Percentiles rank a stretch among this genome's conserved stretches.
phyloP scores from a whole-genome alignment of 257 asterid species.

The Nicotiana obtusifolia region DNA sequence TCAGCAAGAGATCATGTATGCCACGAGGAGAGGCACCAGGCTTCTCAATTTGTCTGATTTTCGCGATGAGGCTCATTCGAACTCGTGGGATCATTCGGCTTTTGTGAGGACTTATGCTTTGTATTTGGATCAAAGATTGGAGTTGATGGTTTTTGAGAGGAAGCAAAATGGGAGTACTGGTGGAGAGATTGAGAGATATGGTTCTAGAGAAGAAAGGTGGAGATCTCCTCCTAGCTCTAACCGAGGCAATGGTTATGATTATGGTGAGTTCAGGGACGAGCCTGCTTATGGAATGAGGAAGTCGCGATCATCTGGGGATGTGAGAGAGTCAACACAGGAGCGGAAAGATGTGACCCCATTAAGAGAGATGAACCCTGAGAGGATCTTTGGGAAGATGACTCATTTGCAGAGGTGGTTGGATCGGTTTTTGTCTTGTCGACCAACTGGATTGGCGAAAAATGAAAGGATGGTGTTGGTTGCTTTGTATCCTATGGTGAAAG shows the following conservation, averaged over 20 bases:
- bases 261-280: conserved; percentile 45
- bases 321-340: conserved; percentile 40
- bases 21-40: conserved; percentile 66
- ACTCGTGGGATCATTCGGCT: conserved; percentile 73
- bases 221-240: conserved; percentile 51
- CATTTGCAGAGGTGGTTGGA: conserved; percentile 75
- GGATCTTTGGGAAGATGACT: conserved; percentile 65
- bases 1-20: conserved; percentile 64
- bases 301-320: conserved; percentile 66
- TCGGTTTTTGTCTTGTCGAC: conserved; percentile 60
- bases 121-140: conserved; percentile 71
- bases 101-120: conserved; percentile 60
- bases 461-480: conserved; percentile 79
- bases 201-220: conserved; percentile 38
- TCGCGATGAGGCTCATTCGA: conserved; percentile 78
- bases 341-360: conserved; percentile 59
- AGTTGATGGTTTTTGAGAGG: conserved; percentile 48
- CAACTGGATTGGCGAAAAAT: conserved; percentile 61
- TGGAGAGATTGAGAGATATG: conserved; percentile 32
- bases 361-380: conserved; percentile 59
- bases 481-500: conserved; percentile 47
- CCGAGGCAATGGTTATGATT: conserved; percentile 45
- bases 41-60: conserved; percentile 63
- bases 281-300: conserved; percentile 50
- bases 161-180: conserved; percentile 36